phyloP scores from a whole-genome alignment of 352 stramenopile species.

The Pythium chondricola region DNA sequence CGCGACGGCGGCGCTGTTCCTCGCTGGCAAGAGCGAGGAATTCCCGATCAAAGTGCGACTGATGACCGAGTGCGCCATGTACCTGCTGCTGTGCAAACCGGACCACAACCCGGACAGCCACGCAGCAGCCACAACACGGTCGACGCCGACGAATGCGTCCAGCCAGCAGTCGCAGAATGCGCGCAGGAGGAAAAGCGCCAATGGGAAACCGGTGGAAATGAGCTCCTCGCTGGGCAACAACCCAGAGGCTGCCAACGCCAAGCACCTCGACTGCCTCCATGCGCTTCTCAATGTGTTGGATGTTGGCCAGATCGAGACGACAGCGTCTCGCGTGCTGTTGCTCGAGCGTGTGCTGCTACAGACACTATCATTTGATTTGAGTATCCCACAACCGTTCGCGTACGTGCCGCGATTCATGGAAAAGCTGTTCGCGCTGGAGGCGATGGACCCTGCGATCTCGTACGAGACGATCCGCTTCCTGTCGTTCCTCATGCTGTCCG shows the following conservation, averaged over 20 bases:
- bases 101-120: constrained; percentile 19
- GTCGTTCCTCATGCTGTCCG: constrained; percentile 47
- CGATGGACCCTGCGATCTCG: constrained; percentile 41
- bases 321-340: constrained; percentile 53
- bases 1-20: constrained; percentile 65
- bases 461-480: constrained; percentile 42
- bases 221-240: constrained; percentile 44
- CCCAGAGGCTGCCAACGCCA: constrained; percentile 44
- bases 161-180: constrained; percentile 8
- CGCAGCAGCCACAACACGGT: constrained; percentile 1
- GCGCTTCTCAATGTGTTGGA: constrained; percentile 52
- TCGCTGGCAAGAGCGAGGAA: constrained; percentile 70
- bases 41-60: constrained; percentile 74
- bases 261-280: constrained; percentile 61
- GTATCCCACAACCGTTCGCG: constrained; percentile 56
- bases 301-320: constrained; percentile 61
- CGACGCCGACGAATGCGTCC: background rate
- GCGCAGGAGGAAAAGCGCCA: constrained; percentile 20
- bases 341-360: constrained; percentile 69
- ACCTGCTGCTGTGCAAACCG: constrained; percentile 27
- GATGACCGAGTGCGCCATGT: constrained; percentile 71
- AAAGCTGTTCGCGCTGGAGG: constrained; percentile 44
- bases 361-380: constrained; percentile 68
- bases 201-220: constrained; percentile 42
- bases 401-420: constrained; percentile 55